Conservation (phyloP, 768 basidiomycete genomes). For the Phlegmacium glaucopus region DNA sequence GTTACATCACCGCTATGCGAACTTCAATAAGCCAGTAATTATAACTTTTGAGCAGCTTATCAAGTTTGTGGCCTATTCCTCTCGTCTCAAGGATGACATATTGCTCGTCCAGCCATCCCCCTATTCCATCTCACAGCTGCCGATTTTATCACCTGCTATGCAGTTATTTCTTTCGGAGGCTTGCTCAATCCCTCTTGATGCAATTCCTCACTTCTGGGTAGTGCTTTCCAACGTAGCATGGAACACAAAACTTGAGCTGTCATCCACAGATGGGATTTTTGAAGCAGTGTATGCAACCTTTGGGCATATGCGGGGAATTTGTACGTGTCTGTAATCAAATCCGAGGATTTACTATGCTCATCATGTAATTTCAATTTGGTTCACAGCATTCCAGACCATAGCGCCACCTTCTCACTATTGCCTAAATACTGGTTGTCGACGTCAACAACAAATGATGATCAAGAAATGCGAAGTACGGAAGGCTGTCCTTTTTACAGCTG, state of each 20-base stretch:
- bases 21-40: neutral
- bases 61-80: constrained; percentile 4
- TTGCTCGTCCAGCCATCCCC: constrained; percentile 2
- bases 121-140: neutral
- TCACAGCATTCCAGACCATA: neutral
- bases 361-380: too few relatives aligned
- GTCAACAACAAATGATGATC: neutral
- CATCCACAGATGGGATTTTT: neutral
- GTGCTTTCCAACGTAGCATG: neutral
- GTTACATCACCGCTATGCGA: too few relatives aligned
- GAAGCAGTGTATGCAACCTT: neutral
- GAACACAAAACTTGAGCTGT: neutral
- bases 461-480: neutral
- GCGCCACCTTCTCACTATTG: neutral
- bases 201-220: neutral
- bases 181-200: neutral
- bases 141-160: neutral
- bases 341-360: too few relatives aligned
- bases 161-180: constrained; percentile 4
- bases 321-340: neutral
- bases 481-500: neutral
- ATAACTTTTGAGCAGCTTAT: constrained; percentile 2
- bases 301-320: constrained; percentile 1
- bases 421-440: neutral
- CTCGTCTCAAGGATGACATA: constrained; percentile 2